These are phyloP conservation scores for Cadophora gregata DNA, from an alignment of 2,329 filamentous ascomycete species.

Conservation along the genomic window DNA sequence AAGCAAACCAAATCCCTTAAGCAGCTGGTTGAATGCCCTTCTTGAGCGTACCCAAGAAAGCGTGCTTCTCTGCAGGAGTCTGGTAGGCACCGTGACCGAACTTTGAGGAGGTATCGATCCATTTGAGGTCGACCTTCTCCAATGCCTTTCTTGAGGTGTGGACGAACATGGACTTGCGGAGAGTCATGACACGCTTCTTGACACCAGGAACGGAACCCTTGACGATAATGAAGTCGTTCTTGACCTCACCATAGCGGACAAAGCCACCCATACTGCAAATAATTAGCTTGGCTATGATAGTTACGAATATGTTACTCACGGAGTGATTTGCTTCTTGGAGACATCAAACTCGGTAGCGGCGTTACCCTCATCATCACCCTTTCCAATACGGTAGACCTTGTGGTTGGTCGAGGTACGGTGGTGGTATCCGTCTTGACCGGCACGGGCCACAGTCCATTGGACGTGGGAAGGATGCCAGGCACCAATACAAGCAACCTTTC, in stretches of 20 bases:
- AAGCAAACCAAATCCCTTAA: conserved; percentile 51
- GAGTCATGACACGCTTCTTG: conserved; percentile 99
- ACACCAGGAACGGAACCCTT: conserved; percentile 98
- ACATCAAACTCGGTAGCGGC: conserved; percentile 94
- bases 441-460: conserved; percentile 99
- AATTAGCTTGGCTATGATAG: conserved; percentile 43
- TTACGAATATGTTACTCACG: conserved; percentile 70
- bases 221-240: conserved; percentile 98
- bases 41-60: conserved; percentile 98
- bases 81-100: conserved; percentile 99
- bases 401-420: conserved; percentile 99
- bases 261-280: conserved; percentile 88
- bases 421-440: conserved; percentile 99
- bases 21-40: conserved; percentile 77
- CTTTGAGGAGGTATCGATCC: conserved; percentile 99
- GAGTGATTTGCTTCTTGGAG: conserved; percentile 99
- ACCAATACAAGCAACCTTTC: conserved; percentile 99
- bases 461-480: conserved; percentile 99
- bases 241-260: conserved; percentile 98
- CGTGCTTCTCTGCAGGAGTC: conserved; percentile 96
- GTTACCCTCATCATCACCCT: conserved; percentile 88
- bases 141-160: conserved; percentile 95
- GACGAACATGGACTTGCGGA: conserved; percentile 97
- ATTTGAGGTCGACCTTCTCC: conserved; percentile 99
- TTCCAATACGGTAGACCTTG: conserved; percentile 99